Evolutionary conservation across 331 rosid genomes (phyloP).

Genomic region (Acacia pycnantha): DNA sequence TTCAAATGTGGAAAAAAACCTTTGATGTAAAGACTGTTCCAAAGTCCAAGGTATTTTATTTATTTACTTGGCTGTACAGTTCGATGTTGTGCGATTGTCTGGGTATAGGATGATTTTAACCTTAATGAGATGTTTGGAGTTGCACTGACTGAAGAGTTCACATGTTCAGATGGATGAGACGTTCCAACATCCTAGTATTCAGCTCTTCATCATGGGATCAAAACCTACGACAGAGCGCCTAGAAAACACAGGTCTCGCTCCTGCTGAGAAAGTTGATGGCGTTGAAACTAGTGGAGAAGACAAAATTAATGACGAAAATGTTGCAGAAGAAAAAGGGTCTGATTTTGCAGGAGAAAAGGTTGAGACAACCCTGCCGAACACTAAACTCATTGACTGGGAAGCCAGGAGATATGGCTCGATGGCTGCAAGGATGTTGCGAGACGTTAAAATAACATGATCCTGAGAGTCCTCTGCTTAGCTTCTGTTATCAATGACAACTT

Average conservation of each 20-base stretch:
- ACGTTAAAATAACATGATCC: slow-evolving; percentile 51
- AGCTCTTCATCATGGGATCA: slow-evolving; percentile 67
- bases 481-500: not conserved
- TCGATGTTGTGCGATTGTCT: not conserved
- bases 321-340: too few relatives aligned
- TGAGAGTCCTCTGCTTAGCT: not conserved
- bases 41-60: slow-evolving; percentile 61
- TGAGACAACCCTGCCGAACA: slow-evolving; percentile 35
- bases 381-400: slow-evolving; percentile 74
- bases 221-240: slow-evolving; percentile 39
- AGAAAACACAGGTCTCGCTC: slow-evolving; percentile 26
- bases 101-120: not conserved
- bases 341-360: slow-evolving; percentile 17
- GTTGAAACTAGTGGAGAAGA: slow-evolving; percentile 34
- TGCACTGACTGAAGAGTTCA: not conserved
- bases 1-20: slow-evolving; percentile 76
- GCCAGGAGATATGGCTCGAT: slow-evolving; percentile 78
- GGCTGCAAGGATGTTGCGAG: slow-evolving; percentile 84
- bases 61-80: not conserved
- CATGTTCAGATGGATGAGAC: slow-evolving; percentile 82
- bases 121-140: slow-evolving; percentile 12
- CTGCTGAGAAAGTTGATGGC: slow-evolving; percentile 36
- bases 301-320: slow-evolving; percentile 28
- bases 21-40: slow-evolving; percentile 79
- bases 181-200: slow-evolving; percentile 90